Conservation (phyloP, 176 grass and related monocot genomes). For the Chrysopogon serrulatus region DNA sequence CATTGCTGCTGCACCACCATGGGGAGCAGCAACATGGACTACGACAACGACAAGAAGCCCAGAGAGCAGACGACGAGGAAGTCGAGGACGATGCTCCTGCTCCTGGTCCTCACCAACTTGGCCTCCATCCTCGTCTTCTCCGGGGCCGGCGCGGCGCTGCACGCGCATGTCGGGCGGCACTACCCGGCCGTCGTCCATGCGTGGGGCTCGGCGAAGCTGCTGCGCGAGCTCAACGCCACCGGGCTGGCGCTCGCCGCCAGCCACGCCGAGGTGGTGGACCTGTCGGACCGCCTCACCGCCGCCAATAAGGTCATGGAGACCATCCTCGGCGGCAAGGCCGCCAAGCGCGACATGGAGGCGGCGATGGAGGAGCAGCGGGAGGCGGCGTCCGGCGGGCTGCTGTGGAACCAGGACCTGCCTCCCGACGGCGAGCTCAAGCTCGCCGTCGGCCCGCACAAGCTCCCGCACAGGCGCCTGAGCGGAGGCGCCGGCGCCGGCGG, state of each 20-base stretch:
- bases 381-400: not conserved
- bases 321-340: conserved; percentile 20
- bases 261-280: conserved; percentile 35
- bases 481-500: conserved; percentile 5
- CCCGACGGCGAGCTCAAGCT: conserved; percentile 36
- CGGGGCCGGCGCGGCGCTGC: not conserved
- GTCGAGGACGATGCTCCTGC: not conserved
- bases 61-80: not conserved
- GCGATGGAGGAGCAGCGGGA: not conserved
- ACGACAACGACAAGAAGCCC: conserved; percentile 29
- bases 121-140: conserved; percentile 48
- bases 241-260: conserved; percentile 13
- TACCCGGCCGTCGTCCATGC: conserved; percentile 14
- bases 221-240: conserved; percentile 46
- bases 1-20: conserved; percentile 8
- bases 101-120: conserved; percentile 24
- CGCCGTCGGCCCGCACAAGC: conserved; percentile 42
- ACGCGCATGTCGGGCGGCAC: not conserved
- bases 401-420: conserved; percentile 4
- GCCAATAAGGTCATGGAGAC: conserved; percentile 48
- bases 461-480: not conserved
- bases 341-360: not conserved
- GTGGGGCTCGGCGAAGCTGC: conserved; percentile 27
- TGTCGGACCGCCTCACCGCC: conserved; percentile 28
- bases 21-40: conserved; percentile 52